Evolutionary conservation across 495 filamentous ascomycete species (phyloP), one percentile per base, ranked within the genome.

Genomic region (Collariella sp.): DNA sequence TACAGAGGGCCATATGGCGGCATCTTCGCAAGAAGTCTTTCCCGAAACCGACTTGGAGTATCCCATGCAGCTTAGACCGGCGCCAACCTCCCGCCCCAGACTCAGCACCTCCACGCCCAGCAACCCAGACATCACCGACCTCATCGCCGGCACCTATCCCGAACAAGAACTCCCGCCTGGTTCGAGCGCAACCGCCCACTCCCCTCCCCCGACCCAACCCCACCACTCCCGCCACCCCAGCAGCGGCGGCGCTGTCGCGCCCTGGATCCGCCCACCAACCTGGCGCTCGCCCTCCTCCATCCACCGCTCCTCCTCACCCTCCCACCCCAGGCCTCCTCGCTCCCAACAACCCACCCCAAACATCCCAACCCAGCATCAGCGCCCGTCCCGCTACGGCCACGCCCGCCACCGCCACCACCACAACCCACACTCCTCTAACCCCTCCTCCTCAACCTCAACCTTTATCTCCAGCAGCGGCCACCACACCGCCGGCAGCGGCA

Each of bases 201-300:
- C 4, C 40, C 51, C 5, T 7, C 51, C 33, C 22, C 15, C 33
- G 6, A 22, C 34, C n/a, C n/a, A n/a, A 2, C 13, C 19, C 12
- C 23, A 18, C 38, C 53, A 56, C 33, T 36, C 36, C 1, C 53
- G 53, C n/a, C 22, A 50, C 7, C 39, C 53, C 24, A 50, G 53
- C 38, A 45, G 26, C 36, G 18, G 29, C 19, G 49, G 52, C 34
- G 45, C 46, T 19, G n/a, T n/a, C n/a, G n/a, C n/a, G n/a, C 45
- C 19, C 15, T 56, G 53, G 53, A 24, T 23, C 2, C 46, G 46
- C 5, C 53, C 53, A 3, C 53, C 53, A 7, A 50, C 46, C 0
- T 56, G 53, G 53, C 53, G 53, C 22, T 44, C 53, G 9, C 53
- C 53, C 1, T 46, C 26, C 26, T 44, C 52, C 7, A 22, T 55